phyloP scores from a whole-genome alignment of 2,329 filamentous ascomycete species.

The Aspergillus calidoustus region DNA sequence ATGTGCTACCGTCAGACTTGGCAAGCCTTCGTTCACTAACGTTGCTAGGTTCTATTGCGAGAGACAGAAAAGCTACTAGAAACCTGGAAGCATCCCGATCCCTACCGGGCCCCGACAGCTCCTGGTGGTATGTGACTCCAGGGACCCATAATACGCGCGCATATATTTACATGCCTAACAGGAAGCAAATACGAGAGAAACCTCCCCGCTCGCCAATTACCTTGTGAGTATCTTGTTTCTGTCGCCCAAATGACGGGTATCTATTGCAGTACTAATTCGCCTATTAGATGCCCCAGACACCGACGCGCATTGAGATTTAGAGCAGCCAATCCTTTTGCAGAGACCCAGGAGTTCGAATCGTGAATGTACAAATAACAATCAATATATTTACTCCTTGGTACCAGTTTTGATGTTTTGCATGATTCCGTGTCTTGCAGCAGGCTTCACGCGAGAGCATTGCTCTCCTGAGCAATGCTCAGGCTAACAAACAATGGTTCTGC shows the following conservation, averaged over 20 bases:
- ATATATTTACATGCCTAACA: constrained; percentile 44
- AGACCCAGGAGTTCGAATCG: constrained; percentile 10
- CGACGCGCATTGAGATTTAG: constrained; percentile 1
- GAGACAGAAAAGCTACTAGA: constrained; percentile 88
- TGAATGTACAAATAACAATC: neutral
- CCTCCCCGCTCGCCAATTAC: constrained; percentile 75
- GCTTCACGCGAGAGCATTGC: too few species aligned
- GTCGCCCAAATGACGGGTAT: neutral
- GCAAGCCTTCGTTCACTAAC: constrained; percentile 3
- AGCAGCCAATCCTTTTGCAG: neutral
- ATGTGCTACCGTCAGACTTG: constrained; percentile 35
- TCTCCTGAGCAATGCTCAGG: too few species aligned
- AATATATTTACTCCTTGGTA: neutral
- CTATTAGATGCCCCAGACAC: constrained; percentile 20
- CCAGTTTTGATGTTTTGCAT: neutral
- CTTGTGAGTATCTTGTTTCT: constrained; percentile 65
- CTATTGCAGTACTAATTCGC: constrained; percentile 9
- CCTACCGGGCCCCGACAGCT: constrained; percentile 85
- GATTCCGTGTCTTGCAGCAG: neutral
- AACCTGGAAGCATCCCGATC: constrained; percentile 97
- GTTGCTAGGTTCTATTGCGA: constrained; percentile 72
- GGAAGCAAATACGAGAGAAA: constrained; percentile 97
- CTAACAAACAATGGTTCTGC: too few species aligned
- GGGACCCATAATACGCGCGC: neutral
- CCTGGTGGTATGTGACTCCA: constrained; percentile 75